Conservation (phyloP, 2,329 filamentous ascomycete species). For the Epichloe sibirici region DNA sequence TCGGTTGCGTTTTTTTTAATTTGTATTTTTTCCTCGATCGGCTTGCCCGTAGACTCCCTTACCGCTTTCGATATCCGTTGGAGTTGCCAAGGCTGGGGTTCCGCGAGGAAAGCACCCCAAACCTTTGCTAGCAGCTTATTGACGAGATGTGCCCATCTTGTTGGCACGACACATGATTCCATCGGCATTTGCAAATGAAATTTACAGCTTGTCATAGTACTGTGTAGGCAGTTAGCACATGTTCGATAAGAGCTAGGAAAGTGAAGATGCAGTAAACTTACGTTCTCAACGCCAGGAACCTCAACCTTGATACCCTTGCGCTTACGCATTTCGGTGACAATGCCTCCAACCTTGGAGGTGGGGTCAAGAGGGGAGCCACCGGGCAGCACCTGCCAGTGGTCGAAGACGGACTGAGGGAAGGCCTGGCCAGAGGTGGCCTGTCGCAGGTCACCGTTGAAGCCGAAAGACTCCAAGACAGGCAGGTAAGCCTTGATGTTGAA, state of each 20-base stretch:
- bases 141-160: conserved; percentile 26
- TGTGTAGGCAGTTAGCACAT: conserved; percentile 25
- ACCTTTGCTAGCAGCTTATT: conserved; percentile 26
- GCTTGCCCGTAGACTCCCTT: conserved; percentile 19
- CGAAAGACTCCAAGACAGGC: conserved; percentile 94
- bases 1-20: conserved; percentile 12
- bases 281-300: conserved; percentile 88
- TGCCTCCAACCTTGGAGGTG: conserved; percentile 67
- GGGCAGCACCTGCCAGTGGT: conserved; percentile 94
- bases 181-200: conserved; percentile 30
- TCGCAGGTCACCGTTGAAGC: conserved; percentile 97
- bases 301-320: conserved; percentile 98
- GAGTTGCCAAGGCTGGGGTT: conserved; percentile 12
- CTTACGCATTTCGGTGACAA: conserved; percentile 89
- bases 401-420: conserved; percentile 98
- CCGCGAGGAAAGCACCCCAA: conserved; percentile 15
- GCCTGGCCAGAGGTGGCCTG: conserved; percentile 89
- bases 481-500: conserved; percentile 99
- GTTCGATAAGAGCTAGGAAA: background rate
- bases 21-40: conserved; percentile 2
- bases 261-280: conserved; percentile 41
- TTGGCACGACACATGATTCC: conserved; percentile 33
- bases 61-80: conserved; percentile 5
- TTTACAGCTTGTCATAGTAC: conserved; percentile 99
- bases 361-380: conserved; percentile 84